A percentile compares a stretch with the other conserved stretches of the same genome.
Conservation (phyloP, 495 filamentous ascomycete species). For the Aspergillus olivimuriae region DNA sequence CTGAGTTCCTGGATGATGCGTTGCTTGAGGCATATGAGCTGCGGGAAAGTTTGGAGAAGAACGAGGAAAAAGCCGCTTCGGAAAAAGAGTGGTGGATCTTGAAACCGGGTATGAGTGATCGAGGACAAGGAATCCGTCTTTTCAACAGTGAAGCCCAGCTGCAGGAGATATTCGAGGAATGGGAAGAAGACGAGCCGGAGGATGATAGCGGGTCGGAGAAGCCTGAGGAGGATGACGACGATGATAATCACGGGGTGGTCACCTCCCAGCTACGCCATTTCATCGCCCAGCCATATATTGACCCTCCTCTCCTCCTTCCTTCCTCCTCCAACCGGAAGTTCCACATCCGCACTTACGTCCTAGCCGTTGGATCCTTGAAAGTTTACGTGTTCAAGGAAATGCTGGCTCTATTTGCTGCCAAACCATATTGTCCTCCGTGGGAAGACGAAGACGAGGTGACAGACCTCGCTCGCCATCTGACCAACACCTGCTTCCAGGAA, state of each 20-base stretch:
- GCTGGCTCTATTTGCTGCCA: conserved; percentile 84
- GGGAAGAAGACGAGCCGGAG: conserved; percentile 61
- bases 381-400: conserved; percentile 86
- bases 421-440: conserved; percentile 49
- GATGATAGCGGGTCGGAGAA: conserved; percentile 28
- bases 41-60: conserved; percentile 63
- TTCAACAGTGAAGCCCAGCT: conserved; percentile 80
- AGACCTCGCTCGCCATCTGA: conserved; percentile 69
- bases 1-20: conserved; percentile 92
- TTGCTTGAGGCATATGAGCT: conserved; percentile 84
- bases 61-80: conserved; percentile 38
- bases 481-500: conserved; percentile 89
- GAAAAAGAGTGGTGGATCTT: conserved; percentile 94
- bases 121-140: conserved; percentile 84
- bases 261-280: conserved; percentile 94
- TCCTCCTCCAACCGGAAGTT: conserved; percentile 71
- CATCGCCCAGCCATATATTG: conserved; percentile 91
- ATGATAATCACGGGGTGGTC: conserved; percentile 51
- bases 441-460: conserved; percentile 40
- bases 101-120: conserved; percentile 95
- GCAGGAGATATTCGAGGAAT: conserved; percentile 78
- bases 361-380: conserved; percentile 66
- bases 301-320: conserved; percentile 74
- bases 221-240: conserved; percentile 26
- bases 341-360: conserved; percentile 87